phyloP scores from a whole-genome alignment of 352 stramenopile genomes.

The Phytopythium litorale region DNA sequence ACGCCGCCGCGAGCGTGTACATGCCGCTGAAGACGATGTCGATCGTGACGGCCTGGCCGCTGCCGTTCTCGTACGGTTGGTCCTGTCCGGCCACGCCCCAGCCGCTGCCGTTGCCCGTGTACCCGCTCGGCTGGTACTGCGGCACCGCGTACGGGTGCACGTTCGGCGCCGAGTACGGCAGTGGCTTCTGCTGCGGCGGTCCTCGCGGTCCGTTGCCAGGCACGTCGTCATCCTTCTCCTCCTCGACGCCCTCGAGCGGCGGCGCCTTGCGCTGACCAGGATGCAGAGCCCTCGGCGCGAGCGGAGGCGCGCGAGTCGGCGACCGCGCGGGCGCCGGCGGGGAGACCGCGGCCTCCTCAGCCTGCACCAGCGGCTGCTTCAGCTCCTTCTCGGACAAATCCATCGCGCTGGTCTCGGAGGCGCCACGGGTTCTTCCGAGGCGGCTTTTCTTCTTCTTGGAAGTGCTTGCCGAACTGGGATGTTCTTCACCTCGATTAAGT shows the following conservation, averaged over 20 bases:
- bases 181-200: constrained; percentile 21
- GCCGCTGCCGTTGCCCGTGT: constrained; percentile 33
- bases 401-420: constrained; percentile 30
- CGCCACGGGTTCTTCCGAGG: constrained; percentile 12
- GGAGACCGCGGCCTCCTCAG: constrained; percentile 10
- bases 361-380: constrained; percentile 60
- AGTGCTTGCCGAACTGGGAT: constrained; percentile 2
- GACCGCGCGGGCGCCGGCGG: constrained; percentile 1
- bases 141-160: constrained; percentile 80
- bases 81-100: constrained; percentile 37
- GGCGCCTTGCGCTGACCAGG: constrained; percentile 11
- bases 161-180: constrained; percentile 67
- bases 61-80: constrained; percentile 33
- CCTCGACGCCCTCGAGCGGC: constrained; percentile 34
- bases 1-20: constrained; percentile 78
- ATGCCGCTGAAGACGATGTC: constrained; percentile 84
- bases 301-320: background rate
- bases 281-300: background rate
- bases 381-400: constrained; percentile 74
- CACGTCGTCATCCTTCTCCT: constrained; percentile 52
- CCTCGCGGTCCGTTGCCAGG: constrained; percentile 4
- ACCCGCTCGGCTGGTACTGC: constrained; percentile 67
- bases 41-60: constrained; percentile 46
- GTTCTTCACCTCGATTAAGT: constrained; percentile 8
- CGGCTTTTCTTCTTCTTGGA: constrained; percentile 14